Base-by-base conservation (phyloP, 108 stramenopile genomes). In the Cyclotella kingstonii region DNA sequence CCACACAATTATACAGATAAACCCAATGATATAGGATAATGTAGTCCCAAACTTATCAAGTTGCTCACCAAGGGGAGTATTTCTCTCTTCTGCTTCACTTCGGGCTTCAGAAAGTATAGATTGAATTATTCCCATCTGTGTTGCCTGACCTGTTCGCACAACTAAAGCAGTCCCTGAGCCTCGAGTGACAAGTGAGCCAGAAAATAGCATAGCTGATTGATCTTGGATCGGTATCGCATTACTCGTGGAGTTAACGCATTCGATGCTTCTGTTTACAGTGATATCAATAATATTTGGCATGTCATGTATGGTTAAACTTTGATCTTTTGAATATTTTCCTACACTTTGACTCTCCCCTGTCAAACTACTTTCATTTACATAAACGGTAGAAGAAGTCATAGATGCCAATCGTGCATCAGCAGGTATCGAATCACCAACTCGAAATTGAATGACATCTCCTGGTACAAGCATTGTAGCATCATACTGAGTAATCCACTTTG, bases 41-140 rank as follows among this genome's bases (percentile, higher is more conserved):
- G 73, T 80, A 36, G 84, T 54, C 1, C 88, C 96, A 73, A 98
- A 98, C 60, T 91, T 90, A 73, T 98, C 98, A 3, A 98, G 76
- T 66, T 96, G 93, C 12, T 77, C 59, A 41, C 83, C 87, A 28
- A 99, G 70, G 6, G 98, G 98, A 8, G 98, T 98, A 63, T 97
- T 96, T 1, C 76, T 77, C 51, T 78, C 60, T 48, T 87, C 81
- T 28, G 61, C 68, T 53, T 82, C 71, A 31, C 18, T 8, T 38
- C 55, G 65, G 10, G 92, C 87, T 27, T 76, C 60, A 10, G 76
- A 62, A 4, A 93, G 80, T 51, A 83, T 86, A 54, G 84, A 60
- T 66, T 89, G 88, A 59, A 97, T 97, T 40, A 73, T 78, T 7
- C 98, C 98, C 27, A 98, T 95, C 80, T 98, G 93, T 6, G 98